A percentile compares a stretch with the other conserved stretches of the same genome.
Conservation (phyloP, 2,329 filamentous ascomycete species). For the Dothiorella sarmentorum region DNA sequence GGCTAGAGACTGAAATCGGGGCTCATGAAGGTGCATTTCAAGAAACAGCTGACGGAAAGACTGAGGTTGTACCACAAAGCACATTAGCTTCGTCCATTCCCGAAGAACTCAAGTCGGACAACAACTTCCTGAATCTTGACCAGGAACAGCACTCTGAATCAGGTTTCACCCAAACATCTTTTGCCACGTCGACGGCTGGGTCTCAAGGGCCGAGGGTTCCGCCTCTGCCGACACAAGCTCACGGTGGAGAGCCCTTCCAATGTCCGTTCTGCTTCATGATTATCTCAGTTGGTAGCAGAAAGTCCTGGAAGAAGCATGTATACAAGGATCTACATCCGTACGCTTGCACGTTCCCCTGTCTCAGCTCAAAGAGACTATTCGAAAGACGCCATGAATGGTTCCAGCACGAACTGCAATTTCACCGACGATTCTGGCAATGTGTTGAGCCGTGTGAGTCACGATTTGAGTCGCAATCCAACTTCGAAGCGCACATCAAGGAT, state of each 20-base stretch:
- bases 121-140: neutral
- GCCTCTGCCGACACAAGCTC: neutral
- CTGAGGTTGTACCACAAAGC: neutral
- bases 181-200: neutral
- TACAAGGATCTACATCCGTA: neutral
- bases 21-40: neutral
- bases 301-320: conserved; percentile 7
- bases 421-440: neutral
- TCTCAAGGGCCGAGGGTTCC: neutral
- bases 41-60: neutral
- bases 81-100: neutral
- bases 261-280: conserved; percentile 8
- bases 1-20: neutral
- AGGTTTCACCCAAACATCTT: neutral
- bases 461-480: neutral
- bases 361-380: neutral
- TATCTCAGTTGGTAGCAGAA: neutral
- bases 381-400: conserved; percentile 4
- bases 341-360: neutral
- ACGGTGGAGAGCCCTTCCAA: neutral
- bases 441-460: neutral
- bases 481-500: neutral
- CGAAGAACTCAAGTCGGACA: neutral
- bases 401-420: neutral
- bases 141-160: neutral